These are phyloP conservation scores for Nemania sp. DNA, from an alignment of 2,329 filamentous ascomycete species.

Conservation along the genomic window DNA sequence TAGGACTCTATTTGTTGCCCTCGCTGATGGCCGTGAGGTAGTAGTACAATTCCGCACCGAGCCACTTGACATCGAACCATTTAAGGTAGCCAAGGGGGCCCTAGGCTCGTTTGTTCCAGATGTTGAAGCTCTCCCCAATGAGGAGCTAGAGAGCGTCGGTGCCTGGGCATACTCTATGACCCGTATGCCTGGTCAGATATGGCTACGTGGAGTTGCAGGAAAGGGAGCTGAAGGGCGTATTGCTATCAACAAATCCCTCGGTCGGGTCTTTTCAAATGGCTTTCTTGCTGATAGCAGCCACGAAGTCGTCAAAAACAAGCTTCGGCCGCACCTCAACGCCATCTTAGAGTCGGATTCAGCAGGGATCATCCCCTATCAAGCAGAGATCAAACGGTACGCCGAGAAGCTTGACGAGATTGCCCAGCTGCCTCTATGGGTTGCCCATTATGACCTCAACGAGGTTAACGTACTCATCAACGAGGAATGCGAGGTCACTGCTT, in stretches of 20 bases:
- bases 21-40: conserved; percentile 41
- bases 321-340: conserved; percentile 42
- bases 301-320: conserved; percentile 36
- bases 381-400: not conserved
- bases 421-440: not conserved
- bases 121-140: conserved; percentile 28
- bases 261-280: conserved; percentile 43
- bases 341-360: conserved; percentile 42
- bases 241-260: conserved; percentile 41
- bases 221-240: conserved; percentile 43
- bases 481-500: conserved; percentile 41
- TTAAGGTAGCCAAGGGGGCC: conserved; percentile 32
- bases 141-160: conserved; percentile 31
- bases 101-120: conserved; percentile 36
- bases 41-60: conserved; percentile 44
- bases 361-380: conserved; percentile 37
- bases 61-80: conserved; percentile 37
- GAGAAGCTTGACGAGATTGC: conserved; percentile 2
- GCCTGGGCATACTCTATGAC: conserved; percentile 38
- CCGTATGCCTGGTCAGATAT: conserved; percentile 42
- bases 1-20: conserved; percentile 44
- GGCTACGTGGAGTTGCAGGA: conserved; percentile 40
- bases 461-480: conserved; percentile 46
- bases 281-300: conserved; percentile 40
- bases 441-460: conserved; percentile 42